Conservation (phyloP, 2,329 filamentous ascomycete genomes). For the Sarocladiaceae sp. region DNA sequence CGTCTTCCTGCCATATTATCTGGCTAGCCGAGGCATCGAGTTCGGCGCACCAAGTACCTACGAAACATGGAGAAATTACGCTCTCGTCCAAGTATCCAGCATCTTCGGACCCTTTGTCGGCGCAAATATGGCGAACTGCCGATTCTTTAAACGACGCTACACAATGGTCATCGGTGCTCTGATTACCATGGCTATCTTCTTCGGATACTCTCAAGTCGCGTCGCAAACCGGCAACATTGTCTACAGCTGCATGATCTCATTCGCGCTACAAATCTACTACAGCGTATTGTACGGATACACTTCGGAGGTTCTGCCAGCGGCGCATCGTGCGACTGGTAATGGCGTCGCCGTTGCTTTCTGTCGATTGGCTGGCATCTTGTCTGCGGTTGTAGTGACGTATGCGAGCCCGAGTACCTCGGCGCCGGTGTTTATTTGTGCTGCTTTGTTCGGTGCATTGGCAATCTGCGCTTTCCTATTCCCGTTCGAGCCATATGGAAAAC, state of each 20-base stretch:
- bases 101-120: background rate
- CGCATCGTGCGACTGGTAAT: constrained; percentile 52
- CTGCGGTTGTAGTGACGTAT: constrained; percentile 57
- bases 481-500: constrained; percentile 57
- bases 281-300: constrained; percentile 50
- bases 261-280: constrained; percentile 56
- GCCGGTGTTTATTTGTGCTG: constrained; percentile 61
- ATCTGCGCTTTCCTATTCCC: constrained; percentile 49
- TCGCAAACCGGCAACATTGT: constrained; percentile 23
- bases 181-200: background rate
- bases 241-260: constrained; percentile 31
- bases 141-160: background rate
- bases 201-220: background rate
- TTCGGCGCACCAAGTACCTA: constrained; percentile 53
- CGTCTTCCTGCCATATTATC: constrained; percentile 53
- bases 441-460: constrained; percentile 56
- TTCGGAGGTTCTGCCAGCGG: constrained; percentile 45
- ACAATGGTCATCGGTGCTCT: background rate
- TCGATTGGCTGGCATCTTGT: constrained; percentile 63
- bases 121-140: background rate
- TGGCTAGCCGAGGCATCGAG: constrained; percentile 13
- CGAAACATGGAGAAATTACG: background rate
- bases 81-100: background rate
- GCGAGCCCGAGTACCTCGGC: constrained; percentile 52
- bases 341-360: constrained; percentile 49